phyloP scores from a whole-genome alignment of 257 asterid species.

The Solanum sejunctum region DNA sequence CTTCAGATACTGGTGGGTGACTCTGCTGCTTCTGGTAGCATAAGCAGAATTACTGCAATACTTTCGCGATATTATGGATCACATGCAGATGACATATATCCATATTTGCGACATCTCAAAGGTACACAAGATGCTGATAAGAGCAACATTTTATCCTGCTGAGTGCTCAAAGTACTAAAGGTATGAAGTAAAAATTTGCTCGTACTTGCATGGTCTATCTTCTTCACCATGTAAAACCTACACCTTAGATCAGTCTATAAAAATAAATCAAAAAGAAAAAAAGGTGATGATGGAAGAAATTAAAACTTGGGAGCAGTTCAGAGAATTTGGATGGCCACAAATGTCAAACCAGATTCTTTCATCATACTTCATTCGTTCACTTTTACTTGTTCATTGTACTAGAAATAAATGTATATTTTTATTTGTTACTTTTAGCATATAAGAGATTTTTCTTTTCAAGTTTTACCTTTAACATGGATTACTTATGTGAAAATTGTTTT shows the following conservation, averaged over 20 bases:
- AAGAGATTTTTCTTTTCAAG: too few relatives aligned
- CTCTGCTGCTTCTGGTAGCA: conserved; percentile 17
- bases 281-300: too few relatives aligned
- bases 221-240: not conserved
- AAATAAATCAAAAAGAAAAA: too few relatives aligned
- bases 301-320: too few relatives aligned
- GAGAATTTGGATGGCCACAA: too few relatives aligned
- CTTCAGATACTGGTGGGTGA: conserved; percentile 42
- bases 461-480: too few relatives aligned
- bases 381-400: too few relatives aligned
- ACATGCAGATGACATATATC: conserved; percentile 44
- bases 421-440: too few relatives aligned
- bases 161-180: not conserved
- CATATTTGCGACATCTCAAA: conserved; percentile 24
- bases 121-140: not conserved
- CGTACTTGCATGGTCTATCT: not conserved
- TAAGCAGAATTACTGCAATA: conserved; percentile 22
- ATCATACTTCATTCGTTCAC: too few relatives aligned
- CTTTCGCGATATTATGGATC: conserved; percentile 59
- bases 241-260: not conserved
- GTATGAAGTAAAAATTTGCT: not conserved
- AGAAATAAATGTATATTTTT: too few relatives aligned
- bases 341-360: too few relatives aligned
- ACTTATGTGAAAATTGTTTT: too few relatives aligned
- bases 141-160: not conserved